phyloP scores from a whole-genome alignment of 78 protist species.

The Protostelium mycophagum region DNA sequence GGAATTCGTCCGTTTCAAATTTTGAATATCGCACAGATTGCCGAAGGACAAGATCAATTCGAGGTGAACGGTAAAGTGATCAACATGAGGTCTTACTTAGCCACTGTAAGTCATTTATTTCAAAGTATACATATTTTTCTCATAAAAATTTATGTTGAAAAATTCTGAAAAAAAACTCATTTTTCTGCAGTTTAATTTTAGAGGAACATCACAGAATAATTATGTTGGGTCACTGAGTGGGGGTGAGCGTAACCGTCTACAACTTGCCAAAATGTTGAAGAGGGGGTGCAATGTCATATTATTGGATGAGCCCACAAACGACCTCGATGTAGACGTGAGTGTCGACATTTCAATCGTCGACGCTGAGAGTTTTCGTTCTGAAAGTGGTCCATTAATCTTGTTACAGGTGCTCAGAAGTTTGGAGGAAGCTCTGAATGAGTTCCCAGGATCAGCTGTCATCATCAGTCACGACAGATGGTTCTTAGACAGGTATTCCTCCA shows the following conservation, averaged over 20 bases:
- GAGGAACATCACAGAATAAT: conserved; percentile 61
- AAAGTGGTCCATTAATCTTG: too few relatives aligned
- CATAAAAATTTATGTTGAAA: too few relatives aligned
- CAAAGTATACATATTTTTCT: conserved; percentile 22
- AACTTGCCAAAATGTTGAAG: conserved; percentile 67
- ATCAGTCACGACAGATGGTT: conserved; percentile 72
- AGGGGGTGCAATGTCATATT: conserved; percentile 58
- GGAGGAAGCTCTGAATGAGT: conserved; percentile 56
- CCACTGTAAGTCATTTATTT: conserved; percentile 11
- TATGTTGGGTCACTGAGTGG: conserved; percentile 39
- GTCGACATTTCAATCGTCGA: neutral
- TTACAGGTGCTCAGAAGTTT: conserved; percentile 31
- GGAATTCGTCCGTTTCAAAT: neutral
- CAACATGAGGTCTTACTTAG: conserved; percentile 17
- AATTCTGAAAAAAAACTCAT: too few relatives aligned
- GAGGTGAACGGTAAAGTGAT: conserved; percentile 1
- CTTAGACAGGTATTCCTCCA: too few relatives aligned
- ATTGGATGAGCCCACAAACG: conserved; percentile 78
- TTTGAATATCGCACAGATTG: conserved; percentile 14
- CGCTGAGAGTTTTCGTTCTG: too few relatives aligned
- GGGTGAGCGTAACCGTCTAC: conserved; percentile 75
- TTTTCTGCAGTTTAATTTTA: conserved; percentile 39
- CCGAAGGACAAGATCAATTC: conserved; percentile 21
- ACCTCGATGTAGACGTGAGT: conserved; percentile 69
- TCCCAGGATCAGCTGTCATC: conserved; percentile 63